These are phyloP conservation scores for Zizania palustris DNA, from an alignment of 202 grass and related monocot species.

Conservation along the genomic window DNA sequence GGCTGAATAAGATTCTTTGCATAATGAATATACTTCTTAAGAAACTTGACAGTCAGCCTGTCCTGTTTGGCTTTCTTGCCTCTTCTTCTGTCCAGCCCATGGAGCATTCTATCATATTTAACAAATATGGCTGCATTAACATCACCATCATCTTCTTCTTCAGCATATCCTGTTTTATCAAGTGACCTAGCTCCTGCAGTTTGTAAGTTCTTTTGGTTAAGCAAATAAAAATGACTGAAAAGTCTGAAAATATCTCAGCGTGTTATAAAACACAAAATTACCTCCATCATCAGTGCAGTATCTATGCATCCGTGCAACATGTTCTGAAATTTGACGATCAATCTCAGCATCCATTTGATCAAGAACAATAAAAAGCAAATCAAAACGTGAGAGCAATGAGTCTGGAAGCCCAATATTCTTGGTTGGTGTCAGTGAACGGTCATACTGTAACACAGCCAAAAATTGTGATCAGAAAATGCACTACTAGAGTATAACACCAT, in stretches of 20 bases:
- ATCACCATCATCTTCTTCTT: constrained; percentile 92
- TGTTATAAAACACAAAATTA: constrained; percentile 39
- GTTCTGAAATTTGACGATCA: constrained; percentile 91
- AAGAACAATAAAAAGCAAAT: constrained; percentile 98
- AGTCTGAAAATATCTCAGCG: constrained; percentile 8
- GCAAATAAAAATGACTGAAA: constrained; percentile 21
- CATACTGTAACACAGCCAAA: constrained; percentile 63
- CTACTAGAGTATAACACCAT: not conserved
- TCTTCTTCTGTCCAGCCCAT: constrained; percentile 90
- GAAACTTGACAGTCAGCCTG: constrained; percentile 83
- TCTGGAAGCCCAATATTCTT: constrained; percentile 98
- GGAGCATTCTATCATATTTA: constrained; percentile 93
- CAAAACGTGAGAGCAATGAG: constrained; percentile 97
- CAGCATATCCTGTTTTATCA: constrained; percentile 66
- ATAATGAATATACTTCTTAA: constrained; percentile 99
- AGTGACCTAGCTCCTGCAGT: constrained; percentile 54
- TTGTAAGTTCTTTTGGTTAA: constrained; percentile 23
- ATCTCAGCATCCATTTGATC: constrained; percentile 99
- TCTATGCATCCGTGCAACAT: constrained; percentile 95
- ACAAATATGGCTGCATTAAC: constrained; percentile 84
- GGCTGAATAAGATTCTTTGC: constrained; percentile 95
- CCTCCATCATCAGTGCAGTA: constrained; percentile 92
- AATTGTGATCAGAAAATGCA: constrained; percentile 44
- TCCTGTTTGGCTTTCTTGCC: constrained; percentile 87
- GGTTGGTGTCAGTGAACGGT: constrained; percentile 94